A percentile compares a stretch with the other conserved stretches of the same genome.
phyloP scores from a whole-genome alignment of 2,329 filamentous ascomycete species.

The Colletotrichum australisinense region DNA sequence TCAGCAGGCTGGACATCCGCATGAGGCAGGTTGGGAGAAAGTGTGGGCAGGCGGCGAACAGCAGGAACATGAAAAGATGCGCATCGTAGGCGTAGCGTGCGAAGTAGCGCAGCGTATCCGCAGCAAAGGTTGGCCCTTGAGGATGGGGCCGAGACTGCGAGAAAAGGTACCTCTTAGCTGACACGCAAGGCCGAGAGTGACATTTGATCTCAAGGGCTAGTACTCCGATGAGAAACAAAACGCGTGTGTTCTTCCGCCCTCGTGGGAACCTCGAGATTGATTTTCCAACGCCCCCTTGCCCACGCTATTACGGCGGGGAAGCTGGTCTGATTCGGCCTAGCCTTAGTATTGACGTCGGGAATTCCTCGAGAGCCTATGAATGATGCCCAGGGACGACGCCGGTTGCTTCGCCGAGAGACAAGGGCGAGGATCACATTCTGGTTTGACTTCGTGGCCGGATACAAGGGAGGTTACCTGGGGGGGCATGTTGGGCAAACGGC shows the following conservation, averaged over 20 bases:
- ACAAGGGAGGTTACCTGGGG: slow-evolving; percentile 12
- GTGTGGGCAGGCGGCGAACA: slow-evolving; percentile 30
- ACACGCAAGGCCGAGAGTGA: neutral
- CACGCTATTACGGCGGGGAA: slow-evolving; percentile 19
- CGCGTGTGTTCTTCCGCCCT: neutral
- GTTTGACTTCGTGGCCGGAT: slow-evolving; percentile 1
- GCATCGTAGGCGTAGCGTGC: slow-evolving; percentile 6
- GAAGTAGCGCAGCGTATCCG: neutral
- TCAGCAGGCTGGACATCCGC: slow-evolving; percentile 39
- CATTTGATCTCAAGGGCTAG: slow-evolving; percentile 3
- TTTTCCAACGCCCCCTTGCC: slow-evolving; percentile 6
- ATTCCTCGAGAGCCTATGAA: neutral
- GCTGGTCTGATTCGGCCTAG: slow-evolving; percentile 26
- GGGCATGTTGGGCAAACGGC: neutral
- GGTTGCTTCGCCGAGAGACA: neutral
- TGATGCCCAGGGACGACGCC: neutral
- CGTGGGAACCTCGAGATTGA: slow-evolving; percentile 1
- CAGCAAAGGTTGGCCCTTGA: slow-evolving; percentile 1
- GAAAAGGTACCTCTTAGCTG: slow-evolving; percentile 10
- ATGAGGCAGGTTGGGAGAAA: slow-evolving; percentile 43
- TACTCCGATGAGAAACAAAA: slow-evolving; percentile 12
- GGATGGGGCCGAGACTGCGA: neutral
- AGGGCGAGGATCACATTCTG: neutral
- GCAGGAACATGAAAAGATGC: slow-evolving; percentile 21
- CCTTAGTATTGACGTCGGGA: neutral